Percentiles rank a stretch among this genome's conserved stretches.
These are phyloP conservation scores for Porphyra umbilicalis DNA, from an alignment of 31 red algal species.

Conservation along the genomic window DNA sequence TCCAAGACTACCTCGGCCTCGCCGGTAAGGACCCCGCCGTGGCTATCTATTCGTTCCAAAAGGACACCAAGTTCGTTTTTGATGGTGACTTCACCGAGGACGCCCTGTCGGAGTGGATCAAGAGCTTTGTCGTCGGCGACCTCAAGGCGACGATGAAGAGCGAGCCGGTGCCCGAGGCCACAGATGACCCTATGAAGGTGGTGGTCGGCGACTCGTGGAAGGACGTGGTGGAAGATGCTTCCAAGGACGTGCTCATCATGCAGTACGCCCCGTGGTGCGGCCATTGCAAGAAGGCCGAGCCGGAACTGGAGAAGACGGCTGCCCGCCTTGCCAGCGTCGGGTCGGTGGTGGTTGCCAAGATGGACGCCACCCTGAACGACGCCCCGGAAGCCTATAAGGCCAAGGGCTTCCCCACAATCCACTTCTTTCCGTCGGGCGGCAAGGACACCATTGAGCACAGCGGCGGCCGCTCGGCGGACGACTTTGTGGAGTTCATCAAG, in stretches of 20 bases:
- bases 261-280: constrained; percentile 99
- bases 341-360: constrained; percentile 91
- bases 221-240: constrained; percentile 72
- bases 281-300: constrained; percentile 86
- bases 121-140: constrained; percentile 49
- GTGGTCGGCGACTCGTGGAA: constrained; percentile 89
- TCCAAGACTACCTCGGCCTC: constrained; percentile 71
- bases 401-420: constrained; percentile 81
- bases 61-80: constrained; percentile 75
- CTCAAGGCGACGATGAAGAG: constrained; percentile 61
- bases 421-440: constrained; percentile 80
- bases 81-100: constrained; percentile 42
- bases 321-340: constrained; percentile 42
- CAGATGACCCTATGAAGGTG: constrained; percentile 70
- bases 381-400: constrained; percentile 88
- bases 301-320: constrained; percentile 75
- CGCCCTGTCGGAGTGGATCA: constrained; percentile 37
- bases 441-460: constrained; percentile 52
- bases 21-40: constrained; percentile 45
- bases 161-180: constrained; percentile 56
- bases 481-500: constrained; percentile 88
- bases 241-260: constrained; percentile 89
- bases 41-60: constrained; percentile 75
- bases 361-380: constrained; percentile 96
- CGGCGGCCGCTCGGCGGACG: constrained; percentile 50